Evolutionary conservation across 495 filamentous ascomycete species (phyloP).

Genomic region (Penicilliopsis zonata): DNA sequence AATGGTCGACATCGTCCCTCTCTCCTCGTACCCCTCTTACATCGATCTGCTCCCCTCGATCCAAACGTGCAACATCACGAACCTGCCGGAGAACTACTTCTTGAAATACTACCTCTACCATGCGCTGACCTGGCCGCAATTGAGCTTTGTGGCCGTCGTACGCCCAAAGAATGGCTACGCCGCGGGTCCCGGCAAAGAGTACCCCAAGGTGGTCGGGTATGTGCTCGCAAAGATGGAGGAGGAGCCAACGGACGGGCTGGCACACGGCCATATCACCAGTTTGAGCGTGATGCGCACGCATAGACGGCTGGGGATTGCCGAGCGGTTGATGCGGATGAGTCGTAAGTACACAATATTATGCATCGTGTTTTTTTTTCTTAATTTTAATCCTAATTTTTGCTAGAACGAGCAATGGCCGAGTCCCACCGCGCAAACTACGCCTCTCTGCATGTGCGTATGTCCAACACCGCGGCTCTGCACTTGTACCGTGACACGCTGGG

Average conservation of each 20-base stretch:
- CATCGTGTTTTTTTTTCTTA: conserved; percentile 3
- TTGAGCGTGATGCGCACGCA: conserved; percentile 96
- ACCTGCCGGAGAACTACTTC: conserved; percentile 99
- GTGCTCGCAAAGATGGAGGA: conserved; percentile 99
- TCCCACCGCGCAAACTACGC: conserved; percentile 85
- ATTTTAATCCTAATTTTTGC: not conserved
- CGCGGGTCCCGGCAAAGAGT: conserved; percentile 49
- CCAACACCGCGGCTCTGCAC: conserved; percentile 79
- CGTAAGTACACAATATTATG: conserved; percentile 47
- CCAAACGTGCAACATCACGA: conserved; percentile 96
- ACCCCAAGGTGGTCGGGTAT: conserved; percentile 97
- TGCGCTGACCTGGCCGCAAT: conserved; percentile 92
- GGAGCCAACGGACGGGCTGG: conserved; percentile 80
- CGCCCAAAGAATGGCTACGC: conserved; percentile 52
- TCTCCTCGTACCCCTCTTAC: conserved; percentile 36
- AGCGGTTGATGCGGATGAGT: conserved; percentile 92
- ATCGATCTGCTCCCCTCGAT: conserved; percentile 73
- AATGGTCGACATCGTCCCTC: conserved; percentile 42
- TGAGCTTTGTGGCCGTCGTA: conserved; percentile 93
- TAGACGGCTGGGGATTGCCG: conserved; percentile 77
- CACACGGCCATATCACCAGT: conserved; percentile 93
- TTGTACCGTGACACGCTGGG: conserved; percentile 89
- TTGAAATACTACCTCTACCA: conserved; percentile 99
- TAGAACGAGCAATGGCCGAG: conserved; percentile 94
- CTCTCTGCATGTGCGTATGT: conserved; percentile 87